Evolutionary conservation across 768 basidiomycete species (phyloP).

Genomic region (Pleurotus citrinopileatus): DNA sequence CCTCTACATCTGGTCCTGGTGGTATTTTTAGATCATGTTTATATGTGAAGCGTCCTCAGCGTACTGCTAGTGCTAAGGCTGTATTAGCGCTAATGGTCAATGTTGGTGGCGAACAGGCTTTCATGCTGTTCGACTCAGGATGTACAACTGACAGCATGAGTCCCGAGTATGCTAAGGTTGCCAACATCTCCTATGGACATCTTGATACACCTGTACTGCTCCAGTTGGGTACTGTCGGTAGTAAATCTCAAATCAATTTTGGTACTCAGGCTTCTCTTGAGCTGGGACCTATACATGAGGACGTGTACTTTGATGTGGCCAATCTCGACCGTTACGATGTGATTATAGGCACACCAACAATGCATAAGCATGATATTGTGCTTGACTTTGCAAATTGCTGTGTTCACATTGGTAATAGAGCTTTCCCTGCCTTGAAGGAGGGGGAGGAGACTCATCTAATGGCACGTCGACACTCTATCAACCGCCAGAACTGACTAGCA

Average conservation of each 20-base stretch:
- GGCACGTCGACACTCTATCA: neutral
- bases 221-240: constrained; percentile 14
- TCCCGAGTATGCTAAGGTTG: constrained; percentile 15
- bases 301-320: constrained; percentile 27
- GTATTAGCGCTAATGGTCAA: neutral
- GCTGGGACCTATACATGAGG: neutral
- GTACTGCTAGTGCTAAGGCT: neutral
- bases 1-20: too few relatives aligned
- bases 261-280: constrained; percentile 16
- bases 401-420: neutral
- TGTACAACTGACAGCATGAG: constrained; percentile 19
- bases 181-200: neutral
- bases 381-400: constrained; percentile 20
- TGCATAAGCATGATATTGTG: constrained; percentile 17
- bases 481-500: neutral
- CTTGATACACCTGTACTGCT: constrained; percentile 13
- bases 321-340: constrained; percentile 35
- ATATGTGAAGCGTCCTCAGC: neutral
- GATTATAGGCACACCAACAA: constrained; percentile 33
- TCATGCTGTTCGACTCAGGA: constrained; percentile 22
- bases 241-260: constrained; percentile 18
- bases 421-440: neutral
- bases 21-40: too few relatives aligned
- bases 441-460: neutral
- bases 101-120: constrained; percentile 13